These are phyloP conservation scores for Diaporthe caulivora DNA, from an alignment of 2,329 filamentous ascomycete genomes.

Conservation along the genomic window DNA sequence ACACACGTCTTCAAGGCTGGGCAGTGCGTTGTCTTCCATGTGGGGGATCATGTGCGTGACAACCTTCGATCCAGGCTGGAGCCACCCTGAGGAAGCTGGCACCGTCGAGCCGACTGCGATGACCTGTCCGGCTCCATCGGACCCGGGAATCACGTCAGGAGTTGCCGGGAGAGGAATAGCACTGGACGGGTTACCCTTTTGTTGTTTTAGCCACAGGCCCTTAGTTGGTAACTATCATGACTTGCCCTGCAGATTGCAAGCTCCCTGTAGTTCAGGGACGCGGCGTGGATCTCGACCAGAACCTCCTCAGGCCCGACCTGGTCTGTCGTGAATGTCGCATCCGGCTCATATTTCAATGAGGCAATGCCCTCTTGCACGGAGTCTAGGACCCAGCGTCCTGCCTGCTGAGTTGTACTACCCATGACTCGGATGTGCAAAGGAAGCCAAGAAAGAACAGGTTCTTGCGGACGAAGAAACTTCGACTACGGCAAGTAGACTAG, in stretches of 20 bases:
- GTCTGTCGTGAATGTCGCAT: conserved; percentile 8
- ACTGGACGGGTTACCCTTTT: conserved; percentile 25
- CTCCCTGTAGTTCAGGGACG: conserved; percentile 63
- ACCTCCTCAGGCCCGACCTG: conserved; percentile 69
- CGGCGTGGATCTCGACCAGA: conserved; percentile 67
- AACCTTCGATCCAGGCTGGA: conserved; percentile 68
- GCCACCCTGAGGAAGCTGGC: conserved; percentile 23
- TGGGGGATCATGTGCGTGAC: conserved; percentile 58
- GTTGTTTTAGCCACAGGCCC: background rate
- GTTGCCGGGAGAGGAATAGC: conserved; percentile 36
- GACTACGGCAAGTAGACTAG: background rate
- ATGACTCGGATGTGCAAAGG: background rate
- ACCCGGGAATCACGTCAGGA: conserved; percentile 49
- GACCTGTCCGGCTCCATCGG: conserved; percentile 58
- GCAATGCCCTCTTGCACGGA: conserved; percentile 29
- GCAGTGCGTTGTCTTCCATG: conserved; percentile 37
- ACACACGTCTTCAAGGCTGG: conserved; percentile 42
- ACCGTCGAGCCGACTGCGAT: conserved; percentile 67
- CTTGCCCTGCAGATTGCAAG: conserved; percentile 55
- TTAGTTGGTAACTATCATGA: background rate
- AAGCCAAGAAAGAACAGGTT: background rate
- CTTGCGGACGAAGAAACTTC: background rate
- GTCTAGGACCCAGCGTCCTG: conserved; percentile 32
- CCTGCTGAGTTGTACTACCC: background rate
- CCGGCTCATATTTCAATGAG: conserved; percentile 18